Percentiles rank a stretch among this genome's conserved stretches.
Conservation (phyloP, 2,329 filamentous ascomycete species). For the Colletotrichum musicola region DNA sequence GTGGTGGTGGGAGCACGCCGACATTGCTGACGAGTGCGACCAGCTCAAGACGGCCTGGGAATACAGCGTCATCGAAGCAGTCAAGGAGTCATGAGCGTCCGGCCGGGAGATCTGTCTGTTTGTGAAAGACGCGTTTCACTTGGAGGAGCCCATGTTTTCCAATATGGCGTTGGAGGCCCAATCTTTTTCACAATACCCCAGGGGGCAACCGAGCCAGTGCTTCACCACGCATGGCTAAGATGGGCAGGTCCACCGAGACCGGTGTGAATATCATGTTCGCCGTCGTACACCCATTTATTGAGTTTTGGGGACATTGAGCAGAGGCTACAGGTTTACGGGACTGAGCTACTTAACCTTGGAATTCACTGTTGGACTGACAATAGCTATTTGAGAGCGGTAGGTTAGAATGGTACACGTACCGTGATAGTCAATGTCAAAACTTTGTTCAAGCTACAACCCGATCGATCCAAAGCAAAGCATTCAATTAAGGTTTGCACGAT, state of each 20-base stretch:
- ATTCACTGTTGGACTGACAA: slow-evolving; percentile 15
- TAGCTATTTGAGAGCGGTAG: slow-evolving; percentile 19
- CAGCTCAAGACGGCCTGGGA: slow-evolving; percentile 69
- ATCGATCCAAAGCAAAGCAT: background rate
- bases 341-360: slow-evolving; percentile 12
- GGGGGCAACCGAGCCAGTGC: slow-evolving; percentile 12
- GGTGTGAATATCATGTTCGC: slow-evolving; percentile 16
- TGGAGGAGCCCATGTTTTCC: slow-evolving; percentile 9
- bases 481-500: background rate
- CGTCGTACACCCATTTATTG: slow-evolving; percentile 15
- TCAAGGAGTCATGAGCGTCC: slow-evolving; percentile 55
- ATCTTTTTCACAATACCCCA: slow-evolving; percentile 35
- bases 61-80: slow-evolving; percentile 67
- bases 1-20: slow-evolving; percentile 74
- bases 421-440: slow-evolving; percentile 3
- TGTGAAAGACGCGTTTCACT: background rate
- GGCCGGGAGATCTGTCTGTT: background rate
- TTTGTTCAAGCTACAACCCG: background rate
- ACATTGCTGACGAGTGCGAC: slow-evolving; percentile 67
- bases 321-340: slow-evolving; percentile 2
- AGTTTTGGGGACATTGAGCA: slow-evolving; percentile 18
- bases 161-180: slow-evolving; percentile 32
- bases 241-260: slow-evolving; percentile 5
- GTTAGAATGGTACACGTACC: background rate
- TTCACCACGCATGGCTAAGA: slow-evolving; percentile 6